These are phyloP conservation scores for Aspergillus versicolor DNA, from an alignment of 2,329 filamentous ascomycete species.

Conservation along the genomic window DNA sequence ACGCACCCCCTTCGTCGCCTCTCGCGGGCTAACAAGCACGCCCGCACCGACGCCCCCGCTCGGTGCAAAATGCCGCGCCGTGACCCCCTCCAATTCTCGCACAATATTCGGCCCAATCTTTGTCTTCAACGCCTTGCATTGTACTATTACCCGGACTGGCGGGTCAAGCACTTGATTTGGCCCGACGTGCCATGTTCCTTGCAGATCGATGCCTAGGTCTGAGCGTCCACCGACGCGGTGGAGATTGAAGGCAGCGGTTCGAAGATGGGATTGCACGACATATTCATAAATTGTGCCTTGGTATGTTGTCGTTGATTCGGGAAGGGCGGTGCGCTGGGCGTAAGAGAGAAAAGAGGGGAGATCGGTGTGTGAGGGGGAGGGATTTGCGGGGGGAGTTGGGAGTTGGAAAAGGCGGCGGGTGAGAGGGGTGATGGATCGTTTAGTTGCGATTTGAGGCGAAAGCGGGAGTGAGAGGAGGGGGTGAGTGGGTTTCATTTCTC, in stretches of 20 bases:
- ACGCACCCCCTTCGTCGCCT: conserved; percentile 75
- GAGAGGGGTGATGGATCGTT: conserved; percentile 22
- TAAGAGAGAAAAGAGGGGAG: conserved; percentile 43
- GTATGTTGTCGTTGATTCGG: conserved; percentile 40
- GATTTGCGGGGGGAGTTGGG: conserved; percentile 33
- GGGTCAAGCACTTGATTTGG: conserved; percentile 14
- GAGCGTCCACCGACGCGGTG: conserved; percentile 46
- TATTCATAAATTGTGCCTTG: conserved; percentile 51
- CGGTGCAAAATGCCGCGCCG: conserved; percentile 66
- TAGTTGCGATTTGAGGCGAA: background rate
- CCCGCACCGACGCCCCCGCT: conserved; percentile 49
- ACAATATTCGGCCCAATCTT: conserved; percentile 47
- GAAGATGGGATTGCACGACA: conserved; percentile 41
- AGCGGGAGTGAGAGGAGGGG: conserved; percentile 13
- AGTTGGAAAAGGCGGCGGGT: conserved; percentile 38
- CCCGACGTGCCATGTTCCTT: conserved; percentile 42
- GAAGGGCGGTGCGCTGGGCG: conserved; percentile 38
- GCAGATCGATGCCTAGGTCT: conserved; percentile 48
- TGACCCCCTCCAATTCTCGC: conserved; percentile 62
- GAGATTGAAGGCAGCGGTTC: conserved; percentile 39
- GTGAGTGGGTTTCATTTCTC: background rate
- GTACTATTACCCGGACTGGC: conserved; percentile 43
- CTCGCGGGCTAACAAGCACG: conserved; percentile 65
- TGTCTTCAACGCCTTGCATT: conserved; percentile 46
- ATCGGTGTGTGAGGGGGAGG: conserved; percentile 36